Percentiles rank a stretch among this genome's conserved stretches.
Conservation (phyloP, 768 basidiomycete species). For the Panaeolus papilionaceus region DNA sequence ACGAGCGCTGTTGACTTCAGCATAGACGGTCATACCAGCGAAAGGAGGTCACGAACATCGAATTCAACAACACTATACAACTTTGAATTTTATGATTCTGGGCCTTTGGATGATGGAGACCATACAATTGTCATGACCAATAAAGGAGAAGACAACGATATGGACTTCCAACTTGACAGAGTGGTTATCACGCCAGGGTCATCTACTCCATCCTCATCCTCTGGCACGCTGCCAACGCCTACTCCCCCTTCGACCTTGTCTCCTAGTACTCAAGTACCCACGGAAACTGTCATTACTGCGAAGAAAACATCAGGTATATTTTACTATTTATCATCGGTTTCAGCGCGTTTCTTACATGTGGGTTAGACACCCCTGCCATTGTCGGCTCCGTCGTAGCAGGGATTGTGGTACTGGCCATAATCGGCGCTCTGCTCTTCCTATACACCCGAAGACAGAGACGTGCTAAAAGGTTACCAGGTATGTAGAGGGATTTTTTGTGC, state of each 20-base stretch:
- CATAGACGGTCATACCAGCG: neutral
- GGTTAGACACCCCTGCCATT: neutral
- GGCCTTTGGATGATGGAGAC: neutral
- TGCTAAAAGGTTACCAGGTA: neutral
- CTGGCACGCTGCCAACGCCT: neutral
- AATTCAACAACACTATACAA: constrained; percentile 1
- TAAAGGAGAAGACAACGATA: constrained; percentile 19
- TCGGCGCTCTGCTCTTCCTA: neutral
- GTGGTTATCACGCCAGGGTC: constrained; percentile 10
- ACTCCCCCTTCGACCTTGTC: neutral
- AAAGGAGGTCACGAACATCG: constrained; percentile 2
- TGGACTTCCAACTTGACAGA: constrained; percentile 20
- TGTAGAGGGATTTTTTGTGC: too few species aligned
- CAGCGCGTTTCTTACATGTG: too few species aligned
- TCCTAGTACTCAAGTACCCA: neutral
- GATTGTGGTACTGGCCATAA: neutral
- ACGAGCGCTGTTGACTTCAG: constrained; percentile 12
- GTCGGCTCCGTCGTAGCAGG: neutral
- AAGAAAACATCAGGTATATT: neutral
- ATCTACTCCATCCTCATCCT: neutral
- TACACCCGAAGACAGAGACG: neutral
- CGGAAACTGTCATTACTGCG: neutral
- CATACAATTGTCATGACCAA: constrained; percentile 19
- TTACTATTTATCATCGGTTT: too few species aligned
- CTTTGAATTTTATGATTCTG: constrained; percentile 16